Conservation (phyloP, 495 filamentous ascomycete species). For the Sordaria brevicollis region DNA sequence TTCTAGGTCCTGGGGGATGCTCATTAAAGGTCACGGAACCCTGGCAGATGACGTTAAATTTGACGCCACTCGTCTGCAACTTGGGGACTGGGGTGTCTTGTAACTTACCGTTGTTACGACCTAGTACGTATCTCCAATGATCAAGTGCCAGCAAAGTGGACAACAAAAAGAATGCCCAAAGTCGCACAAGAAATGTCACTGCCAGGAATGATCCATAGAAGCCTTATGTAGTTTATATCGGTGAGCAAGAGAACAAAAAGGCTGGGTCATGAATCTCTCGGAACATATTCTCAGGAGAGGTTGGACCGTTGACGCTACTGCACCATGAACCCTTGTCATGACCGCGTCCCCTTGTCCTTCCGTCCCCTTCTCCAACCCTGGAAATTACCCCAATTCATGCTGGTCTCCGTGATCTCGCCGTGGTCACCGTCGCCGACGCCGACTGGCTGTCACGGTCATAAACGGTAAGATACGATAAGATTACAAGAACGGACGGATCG, state of each 20-base stretch:
- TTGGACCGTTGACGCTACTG: neutral
- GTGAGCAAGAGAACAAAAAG: neutral
- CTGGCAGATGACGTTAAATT: constrained; percentile 2
- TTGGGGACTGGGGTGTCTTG: neutral
- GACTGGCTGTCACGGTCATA: neutral
- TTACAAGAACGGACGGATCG: neutral
- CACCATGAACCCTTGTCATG: neutral
- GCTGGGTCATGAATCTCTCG: neutral
- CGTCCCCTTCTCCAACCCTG: neutral
- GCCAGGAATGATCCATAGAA: neutral
- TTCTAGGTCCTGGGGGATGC: neutral
- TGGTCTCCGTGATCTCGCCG: neutral
- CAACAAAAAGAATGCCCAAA: neutral
- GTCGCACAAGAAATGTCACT: neutral
- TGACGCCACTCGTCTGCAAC: neutral
- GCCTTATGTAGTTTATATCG: neutral
- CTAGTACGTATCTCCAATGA: neutral
- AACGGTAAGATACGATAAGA: neutral
- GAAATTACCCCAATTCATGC: neutral
- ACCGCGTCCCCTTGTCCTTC: no score
- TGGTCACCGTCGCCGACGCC: neutral
- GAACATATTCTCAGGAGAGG: neutral
- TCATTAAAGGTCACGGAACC: neutral
- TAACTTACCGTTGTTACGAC: neutral
- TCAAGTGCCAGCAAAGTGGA: neutral